Percentiles rank a stretch among this genome's conserved stretches.
phyloP scores from a whole-genome alignment of 179 eudicot genomes.

The Beta macrorhiza region DNA sequence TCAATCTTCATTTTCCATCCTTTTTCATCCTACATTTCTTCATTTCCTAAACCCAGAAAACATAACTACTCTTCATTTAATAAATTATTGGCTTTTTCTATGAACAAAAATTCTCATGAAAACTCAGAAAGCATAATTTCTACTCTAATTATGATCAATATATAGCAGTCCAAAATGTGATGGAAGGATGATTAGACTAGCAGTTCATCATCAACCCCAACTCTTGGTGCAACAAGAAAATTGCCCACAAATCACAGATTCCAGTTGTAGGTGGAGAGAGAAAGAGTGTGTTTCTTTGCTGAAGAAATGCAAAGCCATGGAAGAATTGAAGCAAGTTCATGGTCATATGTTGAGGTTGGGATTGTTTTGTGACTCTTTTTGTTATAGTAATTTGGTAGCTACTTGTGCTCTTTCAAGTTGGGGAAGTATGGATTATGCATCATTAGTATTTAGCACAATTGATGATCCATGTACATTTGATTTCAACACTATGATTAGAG shows the following conservation, averaged over 20 bases:
- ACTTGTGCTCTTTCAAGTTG: conserved; percentile 66
- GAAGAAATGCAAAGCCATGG: conserved; percentile 51
- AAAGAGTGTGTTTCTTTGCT: conserved; percentile 56
- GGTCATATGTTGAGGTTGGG: conserved; percentile 55
- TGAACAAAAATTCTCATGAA: background rate
- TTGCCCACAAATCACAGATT: conserved; percentile 34
- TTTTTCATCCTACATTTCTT: background rate
- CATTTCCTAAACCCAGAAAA: background rate
- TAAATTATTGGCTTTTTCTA: background rate
- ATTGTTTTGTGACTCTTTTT: conserved; percentile 45
- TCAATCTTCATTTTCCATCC: conserved; percentile 22
- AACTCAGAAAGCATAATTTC: background rate
- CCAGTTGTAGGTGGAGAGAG: conserved; percentile 35
- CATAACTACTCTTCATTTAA: background rate
- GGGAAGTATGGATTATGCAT: conserved; percentile 74
- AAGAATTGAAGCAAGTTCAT: conserved; percentile 64
- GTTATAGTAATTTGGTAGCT: conserved; percentile 55
- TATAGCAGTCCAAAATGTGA: conserved; percentile 14
- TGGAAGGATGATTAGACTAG: conserved; percentile 46
- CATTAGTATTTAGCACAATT: conserved; percentile 48
- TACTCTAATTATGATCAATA: background rate
- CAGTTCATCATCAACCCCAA: conserved; percentile 43
- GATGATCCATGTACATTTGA: conserved; percentile 60
- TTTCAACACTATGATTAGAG: conserved; percentile 66
- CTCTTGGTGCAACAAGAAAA: conserved; percentile 34